phyloP scores from a whole-genome alignment of 2,329 filamentous ascomycete genomes.

The Bipolaris sorokiniana region DNA sequence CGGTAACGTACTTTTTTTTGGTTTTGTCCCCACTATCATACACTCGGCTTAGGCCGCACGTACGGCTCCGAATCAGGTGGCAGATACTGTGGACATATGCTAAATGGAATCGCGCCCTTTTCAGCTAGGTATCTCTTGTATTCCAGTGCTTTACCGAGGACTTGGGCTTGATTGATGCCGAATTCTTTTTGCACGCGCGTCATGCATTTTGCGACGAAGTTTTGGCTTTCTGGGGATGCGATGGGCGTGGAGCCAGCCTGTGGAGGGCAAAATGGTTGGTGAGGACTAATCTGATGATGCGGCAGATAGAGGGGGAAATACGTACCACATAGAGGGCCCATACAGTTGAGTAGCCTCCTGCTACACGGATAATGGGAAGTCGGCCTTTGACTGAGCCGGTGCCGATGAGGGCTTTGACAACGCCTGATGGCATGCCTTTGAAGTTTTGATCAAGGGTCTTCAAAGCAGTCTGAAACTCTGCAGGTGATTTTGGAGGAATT shows the following conservation, averaged over 20 bases:
- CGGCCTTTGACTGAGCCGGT: constrained; percentile 18
- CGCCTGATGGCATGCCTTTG: constrained; percentile 5
- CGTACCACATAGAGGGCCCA: constrained; percentile 41
- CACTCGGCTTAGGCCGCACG: not conserved
- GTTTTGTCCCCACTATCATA: too few relatives aligned
- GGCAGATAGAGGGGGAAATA: not conserved
- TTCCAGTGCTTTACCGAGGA: constrained; percentile 33
- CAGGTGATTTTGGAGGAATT: not conserved
- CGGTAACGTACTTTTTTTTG: too few relatives aligned
- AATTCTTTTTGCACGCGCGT: constrained; percentile 65
- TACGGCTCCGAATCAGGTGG: constrained; percentile 10
- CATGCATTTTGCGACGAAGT: constrained; percentile 52
- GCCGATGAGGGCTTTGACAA: constrained; percentile 1
- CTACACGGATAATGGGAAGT: constrained; percentile 41
- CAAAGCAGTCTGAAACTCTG: not conserved
- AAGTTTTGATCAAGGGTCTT: constrained; percentile 37
- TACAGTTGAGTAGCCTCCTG: constrained; percentile 39
- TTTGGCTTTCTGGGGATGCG: constrained; percentile 30
- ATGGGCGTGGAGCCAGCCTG: constrained; percentile 36
- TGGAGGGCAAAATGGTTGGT: not conserved
- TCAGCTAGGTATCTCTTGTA: constrained; percentile 26
- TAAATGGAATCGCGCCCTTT: constrained; percentile 3
- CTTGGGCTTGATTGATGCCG: constrained; percentile 43
- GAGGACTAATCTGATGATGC: not conserved
- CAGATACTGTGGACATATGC: constrained; percentile 22